Conservation (phyloP, 768 basidiomycete species). For the Amanita pseudoporphyria region DNA sequence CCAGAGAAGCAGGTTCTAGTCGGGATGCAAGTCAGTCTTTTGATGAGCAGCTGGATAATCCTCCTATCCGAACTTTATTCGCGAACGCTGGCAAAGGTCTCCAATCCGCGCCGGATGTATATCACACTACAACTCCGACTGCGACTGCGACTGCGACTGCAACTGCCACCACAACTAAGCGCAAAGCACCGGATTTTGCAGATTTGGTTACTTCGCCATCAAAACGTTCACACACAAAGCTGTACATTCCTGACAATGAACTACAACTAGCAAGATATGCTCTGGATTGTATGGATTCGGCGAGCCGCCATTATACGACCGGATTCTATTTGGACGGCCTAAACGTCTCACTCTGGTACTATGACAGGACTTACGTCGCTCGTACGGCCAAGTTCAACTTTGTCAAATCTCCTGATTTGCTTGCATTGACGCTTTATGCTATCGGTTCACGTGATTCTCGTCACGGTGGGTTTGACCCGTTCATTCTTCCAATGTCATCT, state of each 20-base stretch:
- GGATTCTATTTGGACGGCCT: conserved; percentile 15
- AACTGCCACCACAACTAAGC: neutral
- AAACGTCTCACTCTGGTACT: conserved; percentile 17
- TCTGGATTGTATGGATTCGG: conserved; percentile 10
- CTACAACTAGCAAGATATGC: conserved; percentile 11
- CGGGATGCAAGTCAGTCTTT: too few species aligned
- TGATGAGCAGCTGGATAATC: too few species aligned
- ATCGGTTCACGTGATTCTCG: conserved; percentile 5
- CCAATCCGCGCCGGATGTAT: too few species aligned
- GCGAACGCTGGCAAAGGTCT: too few species aligned
- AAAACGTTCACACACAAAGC: neutral
- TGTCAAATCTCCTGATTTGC: conserved; percentile 6
- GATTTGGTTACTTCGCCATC: neutral
- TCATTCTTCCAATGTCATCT: conserved; percentile 5
- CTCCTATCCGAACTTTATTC: too few species aligned
- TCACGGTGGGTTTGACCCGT: conserved; percentile 13
- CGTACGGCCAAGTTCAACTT: conserved; percentile 14
- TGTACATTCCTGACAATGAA: neutral
- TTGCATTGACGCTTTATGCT: conserved; percentile 16
- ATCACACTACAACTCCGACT: too few species aligned
- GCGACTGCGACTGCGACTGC: too few species aligned
- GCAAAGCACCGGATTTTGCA: neutral
- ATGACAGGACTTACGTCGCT: conserved; percentile 16
- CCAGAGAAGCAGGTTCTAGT: too few species aligned
- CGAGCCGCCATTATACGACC: conserved; percentile 13